Evolutionary conservation across 1,139 yeast genomes (phyloP).

Genomic region (Protomyces macrosporus): DNA sequence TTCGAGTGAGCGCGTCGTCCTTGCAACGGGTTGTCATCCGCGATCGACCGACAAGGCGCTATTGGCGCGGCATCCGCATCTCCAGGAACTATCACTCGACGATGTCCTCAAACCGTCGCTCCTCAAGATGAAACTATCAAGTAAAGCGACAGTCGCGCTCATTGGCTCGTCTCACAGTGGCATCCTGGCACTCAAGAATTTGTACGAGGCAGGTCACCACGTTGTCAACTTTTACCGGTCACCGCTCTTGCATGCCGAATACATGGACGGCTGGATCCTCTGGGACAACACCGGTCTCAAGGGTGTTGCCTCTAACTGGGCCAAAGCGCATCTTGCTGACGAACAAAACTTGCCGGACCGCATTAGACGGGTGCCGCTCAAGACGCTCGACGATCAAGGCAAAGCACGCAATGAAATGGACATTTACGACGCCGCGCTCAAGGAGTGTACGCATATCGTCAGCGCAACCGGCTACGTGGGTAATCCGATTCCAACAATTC

Average conservation of each 20-base stretch:
- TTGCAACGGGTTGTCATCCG: slow-evolving; percentile 24
- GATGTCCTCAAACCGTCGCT: slow-evolving; percentile 13
- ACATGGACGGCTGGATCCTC: slow-evolving; percentile 23
- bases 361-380: slow-evolving; percentile 9
- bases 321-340: slow-evolving; percentile 3
- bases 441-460: slow-evolving; percentile 14
- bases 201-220: slow-evolving; percentile 7
- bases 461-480: slow-evolving; percentile 15
- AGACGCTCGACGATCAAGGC: slow-evolving; percentile 2
- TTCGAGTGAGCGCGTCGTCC: slow-evolving; percentile 11
- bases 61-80: slow-evolving; percentile 12
- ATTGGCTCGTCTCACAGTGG: slow-evolving; percentile 23
- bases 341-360: neutral
- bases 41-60: slow-evolving; percentile 1
- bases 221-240: slow-evolving; percentile 21
- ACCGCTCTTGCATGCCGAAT: slow-evolving; percentile 17
- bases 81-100: slow-evolving; percentile 9
- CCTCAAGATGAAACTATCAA: neutral
- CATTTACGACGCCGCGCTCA: slow-evolving; percentile 7
- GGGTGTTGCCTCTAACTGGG: slow-evolving; percentile 24
- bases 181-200: slow-evolving; percentile 25
- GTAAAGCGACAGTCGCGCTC: slow-evolving; percentile 4
- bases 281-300: slow-evolving; percentile 25
- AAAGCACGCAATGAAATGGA: slow-evolving; percentile 3
- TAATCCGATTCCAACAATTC: slow-evolving; percentile 10